Evolutionary conservation across 352 stramenopile species (phyloP).

Genomic region (Pythium rhizo-oryzae): DNA sequence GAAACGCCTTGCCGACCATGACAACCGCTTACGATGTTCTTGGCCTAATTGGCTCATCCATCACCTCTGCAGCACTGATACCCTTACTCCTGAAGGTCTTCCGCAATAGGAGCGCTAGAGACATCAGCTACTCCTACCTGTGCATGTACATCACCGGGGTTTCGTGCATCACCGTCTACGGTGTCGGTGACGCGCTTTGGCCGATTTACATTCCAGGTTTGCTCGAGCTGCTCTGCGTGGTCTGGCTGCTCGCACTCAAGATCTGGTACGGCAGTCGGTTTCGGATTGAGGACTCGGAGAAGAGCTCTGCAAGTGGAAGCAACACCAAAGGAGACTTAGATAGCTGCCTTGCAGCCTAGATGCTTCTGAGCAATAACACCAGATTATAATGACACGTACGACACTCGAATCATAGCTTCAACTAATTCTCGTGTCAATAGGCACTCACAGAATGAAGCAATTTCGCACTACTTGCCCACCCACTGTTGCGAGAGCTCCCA

Average conservation of each 20-base stretch:
- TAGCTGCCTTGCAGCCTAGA: background rate
- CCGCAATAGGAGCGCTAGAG: constrained; percentile 45
- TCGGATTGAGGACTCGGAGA: background rate
- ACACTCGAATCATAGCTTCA: too few species aligned
- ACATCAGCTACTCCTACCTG: constrained; percentile 51
- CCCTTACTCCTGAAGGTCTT: constrained; percentile 66
- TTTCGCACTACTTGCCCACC: constrained; percentile 38
- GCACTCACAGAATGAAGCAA: too few species aligned
- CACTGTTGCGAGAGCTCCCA: constrained; percentile 39
- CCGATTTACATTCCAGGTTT: constrained; percentile 55
- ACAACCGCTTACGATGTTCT: constrained; percentile 40
- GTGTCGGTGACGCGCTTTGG: constrained; percentile 50
- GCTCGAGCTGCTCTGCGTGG: constrained; percentile 39
- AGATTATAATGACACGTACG: too few species aligned
- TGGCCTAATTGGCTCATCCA: constrained; percentile 57
- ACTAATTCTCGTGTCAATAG: too few species aligned
- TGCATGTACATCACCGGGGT: constrained; percentile 47
- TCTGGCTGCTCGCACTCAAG: constrained; percentile 48
- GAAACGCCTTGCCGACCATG: background rate
- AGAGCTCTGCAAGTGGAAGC: background rate
- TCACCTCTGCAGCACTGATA: constrained; percentile 52
- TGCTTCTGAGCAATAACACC: too few species aligned
- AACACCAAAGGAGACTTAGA: too few species aligned
- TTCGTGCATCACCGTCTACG: constrained; percentile 41
- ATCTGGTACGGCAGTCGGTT: constrained; percentile 32